Conservation (phyloP, 176 grass and related monocot genomes). For the Hyparrhenia diplandra region DNA sequence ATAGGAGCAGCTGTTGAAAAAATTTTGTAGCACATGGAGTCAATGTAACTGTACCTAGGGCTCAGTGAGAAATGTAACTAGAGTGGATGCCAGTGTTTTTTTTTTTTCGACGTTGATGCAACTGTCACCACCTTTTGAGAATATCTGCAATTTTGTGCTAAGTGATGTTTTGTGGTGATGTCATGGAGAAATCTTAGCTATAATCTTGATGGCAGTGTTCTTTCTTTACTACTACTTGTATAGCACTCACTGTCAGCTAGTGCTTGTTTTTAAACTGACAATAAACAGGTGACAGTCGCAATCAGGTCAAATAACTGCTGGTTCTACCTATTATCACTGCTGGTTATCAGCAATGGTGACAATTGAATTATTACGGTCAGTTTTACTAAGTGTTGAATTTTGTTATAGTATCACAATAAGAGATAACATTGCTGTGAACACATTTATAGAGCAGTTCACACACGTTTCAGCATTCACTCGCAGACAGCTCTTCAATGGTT, state of each 20-base stretch:
- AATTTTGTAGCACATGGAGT: constrained; percentile 41
- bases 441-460: too few relatives aligned
- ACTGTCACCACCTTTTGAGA: not conserved
- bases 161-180: constrained; percentile 2
- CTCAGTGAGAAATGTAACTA: constrained; percentile 31
- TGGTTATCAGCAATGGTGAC: not conserved
- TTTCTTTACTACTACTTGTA: not conserved
- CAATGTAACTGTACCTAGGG: constrained; percentile 24
- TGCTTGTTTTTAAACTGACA: not conserved
- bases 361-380: not conserved
- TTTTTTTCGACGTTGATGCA: not conserved
- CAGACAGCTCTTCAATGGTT: too few relatives aligned
- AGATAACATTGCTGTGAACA: too few relatives aligned
- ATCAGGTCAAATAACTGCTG: not conserved
- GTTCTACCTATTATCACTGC: not conserved
- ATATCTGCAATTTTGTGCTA: not conserved
- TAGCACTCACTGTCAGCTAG: not conserved
- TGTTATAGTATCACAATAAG: not conserved
- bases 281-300: not conserved
- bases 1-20: constrained; percentile 9
- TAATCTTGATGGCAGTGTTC: not conserved
- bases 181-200: not conserved
- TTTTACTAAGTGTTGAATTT: not conserved
- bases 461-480: too few relatives aligned
- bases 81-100: not conserved